Evolutionary conservation across 208 protist genomes (phyloP).

Genomic region (Novymonas esmeraldas): DNA sequence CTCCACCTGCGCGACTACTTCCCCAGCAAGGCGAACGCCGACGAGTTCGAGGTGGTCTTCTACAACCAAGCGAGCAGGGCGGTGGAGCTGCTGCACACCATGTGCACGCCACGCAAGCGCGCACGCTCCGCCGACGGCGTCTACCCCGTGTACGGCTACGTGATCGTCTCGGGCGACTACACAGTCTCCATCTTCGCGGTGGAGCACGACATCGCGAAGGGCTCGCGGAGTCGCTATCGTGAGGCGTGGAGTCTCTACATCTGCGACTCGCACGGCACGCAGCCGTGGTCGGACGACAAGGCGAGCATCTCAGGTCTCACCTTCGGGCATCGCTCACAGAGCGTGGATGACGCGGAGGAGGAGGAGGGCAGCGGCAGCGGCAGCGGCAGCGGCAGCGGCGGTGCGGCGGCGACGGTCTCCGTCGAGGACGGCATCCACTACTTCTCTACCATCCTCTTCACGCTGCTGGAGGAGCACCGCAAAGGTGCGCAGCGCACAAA

Average conservation of each 20-base stretch:
- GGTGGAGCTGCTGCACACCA: conserved; percentile 49
- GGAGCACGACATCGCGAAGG: conserved; percentile 45
- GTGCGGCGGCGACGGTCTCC: conserved; percentile 3
- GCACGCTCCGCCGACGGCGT: conserved; percentile 9
- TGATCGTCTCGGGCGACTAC: conserved; percentile 90
- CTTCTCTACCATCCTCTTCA: conserved; percentile 83
- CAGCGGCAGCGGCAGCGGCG: neutral
- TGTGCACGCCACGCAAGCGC: conserved; percentile 44
- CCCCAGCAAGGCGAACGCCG: conserved; percentile 59
- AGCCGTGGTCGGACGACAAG: conserved; percentile 84
- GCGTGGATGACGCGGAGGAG: conserved; percentile 7
- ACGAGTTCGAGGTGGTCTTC: conserved; percentile 84
- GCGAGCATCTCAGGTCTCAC: conserved; percentile 73
- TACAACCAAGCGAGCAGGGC: conserved; percentile 73
- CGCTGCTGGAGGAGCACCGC: conserved; percentile 81
- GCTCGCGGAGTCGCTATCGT: conserved; percentile 32
- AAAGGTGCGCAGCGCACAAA: conserved; percentile 22
- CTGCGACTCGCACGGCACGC: conserved; percentile 87
- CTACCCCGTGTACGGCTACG: conserved; percentile 74
- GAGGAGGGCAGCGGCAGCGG: conserved; percentile 1
- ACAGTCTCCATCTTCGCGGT: conserved; percentile 85
- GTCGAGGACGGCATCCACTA: conserved; percentile 79
- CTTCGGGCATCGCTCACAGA: conserved; percentile 35
- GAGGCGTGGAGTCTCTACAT: conserved; percentile 85
- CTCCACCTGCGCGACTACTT: conserved; percentile 81